Evolutionary conservation across 306 rosid genomes (phyloP), one percentile per base, ranked within the genome.

Genomic region (Prunus mira): DNA sequence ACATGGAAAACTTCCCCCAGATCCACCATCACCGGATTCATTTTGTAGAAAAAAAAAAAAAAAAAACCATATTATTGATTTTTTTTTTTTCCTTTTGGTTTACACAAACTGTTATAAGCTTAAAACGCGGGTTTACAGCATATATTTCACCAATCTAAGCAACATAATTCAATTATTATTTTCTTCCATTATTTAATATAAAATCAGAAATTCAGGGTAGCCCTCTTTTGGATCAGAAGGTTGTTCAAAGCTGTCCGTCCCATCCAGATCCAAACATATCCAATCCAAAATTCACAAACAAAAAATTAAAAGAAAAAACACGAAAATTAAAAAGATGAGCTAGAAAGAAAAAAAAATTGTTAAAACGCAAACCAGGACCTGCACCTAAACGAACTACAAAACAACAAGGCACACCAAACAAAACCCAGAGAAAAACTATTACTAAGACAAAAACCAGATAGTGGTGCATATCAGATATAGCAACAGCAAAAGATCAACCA

Each of bases 21-120:
- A 60, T 60, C 54, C 27, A 45, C 12, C 24, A 60, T 12, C 17
- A 27, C 13, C 69, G 9, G 77, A 25, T 25, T 45, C 57, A 45
- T 43, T 58, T 73, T 34, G 1, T 34, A 4, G 4, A 3, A 28
- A 1, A 22, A 0, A 22, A 27, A 2, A 27, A 27, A 5, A 57
- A 58, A 17, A 63, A 14, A 30, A 30, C 3, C 24, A 5, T 11
- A 17, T 45, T 51, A 73, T 63, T 18, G 47, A 3, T 43, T 8
- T n/a, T 25, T 1, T 58, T 60, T 13, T 25, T 24, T 24, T 24
- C 25, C 25, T 12, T 38, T 1, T 38, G 43, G 54, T 49, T 5
- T 17, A 73, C 76, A 58, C 67, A 43, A 58, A 19, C n/a, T 57
- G 67, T 15, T 57, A 57, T 71, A 55, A 24, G 65, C 76, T 71